These are phyloP conservation scores for Magnusiomyces ingens DNA, from an alignment of 1,139 yeast genomes.

Conservation along the genomic window DNA sequence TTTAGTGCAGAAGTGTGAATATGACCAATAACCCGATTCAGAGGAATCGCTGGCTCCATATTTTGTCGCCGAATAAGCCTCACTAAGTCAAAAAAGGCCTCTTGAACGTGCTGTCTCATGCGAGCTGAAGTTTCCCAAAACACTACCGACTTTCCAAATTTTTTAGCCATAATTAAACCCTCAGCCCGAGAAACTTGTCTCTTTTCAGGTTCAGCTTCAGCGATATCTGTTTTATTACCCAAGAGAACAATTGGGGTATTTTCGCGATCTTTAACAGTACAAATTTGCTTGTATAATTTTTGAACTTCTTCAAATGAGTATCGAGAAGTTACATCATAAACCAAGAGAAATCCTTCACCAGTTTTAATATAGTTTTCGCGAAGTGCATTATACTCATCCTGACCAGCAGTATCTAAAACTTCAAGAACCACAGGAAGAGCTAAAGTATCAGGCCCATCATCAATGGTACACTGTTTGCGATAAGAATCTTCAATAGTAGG, in stretches of 20 bases:
- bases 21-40: no score
- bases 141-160: conserved; percentile 55
- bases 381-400: conserved; percentile 88
- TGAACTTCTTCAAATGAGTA: conserved; percentile 74
- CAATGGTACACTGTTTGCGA: conserved; percentile 3
- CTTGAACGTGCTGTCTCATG: conserved; percentile 88
- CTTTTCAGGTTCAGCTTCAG: conserved; percentile 50
- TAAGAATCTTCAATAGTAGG: conserved; percentile 98
- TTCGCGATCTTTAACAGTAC: conserved; percentile 62
- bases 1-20: no score
- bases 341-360: conserved; percentile 42
- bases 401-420: conserved; percentile 87
- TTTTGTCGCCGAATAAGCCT: conserved; percentile 50
- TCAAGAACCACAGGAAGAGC: conserved; percentile 69
- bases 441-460: conserved; percentile 57
- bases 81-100: conserved; percentile 74
- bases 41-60: conserved; percentile 19
- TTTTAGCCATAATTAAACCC: conserved; percentile 66
- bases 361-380: conserved; percentile 77
- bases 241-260: conserved; percentile 35
- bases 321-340: conserved; percentile 74
- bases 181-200: conserved; percentile 69
- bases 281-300: conserved; percentile 75
- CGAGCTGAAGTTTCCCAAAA: conserved; percentile 93
- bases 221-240: conserved; percentile 52